These are phyloP conservation scores for Spergularia azorica DNA, from an alignment of 179 eudicot genomes.

Conservation along the genomic window DNA sequence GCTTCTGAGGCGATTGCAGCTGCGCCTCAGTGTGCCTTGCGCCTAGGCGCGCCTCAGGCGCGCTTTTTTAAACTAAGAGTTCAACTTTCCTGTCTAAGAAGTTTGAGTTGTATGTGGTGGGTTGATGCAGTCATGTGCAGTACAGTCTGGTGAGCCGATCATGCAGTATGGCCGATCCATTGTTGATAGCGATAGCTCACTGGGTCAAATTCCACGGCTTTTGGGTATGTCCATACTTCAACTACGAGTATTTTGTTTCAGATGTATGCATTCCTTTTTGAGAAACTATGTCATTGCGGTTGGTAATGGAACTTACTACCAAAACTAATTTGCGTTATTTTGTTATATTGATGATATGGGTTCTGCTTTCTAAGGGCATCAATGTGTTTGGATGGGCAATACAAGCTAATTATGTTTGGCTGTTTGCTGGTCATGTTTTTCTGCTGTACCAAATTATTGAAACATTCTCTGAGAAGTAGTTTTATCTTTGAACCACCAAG, in stretches of 20 bases:
- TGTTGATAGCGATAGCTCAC: slow-evolving; percentile 59
- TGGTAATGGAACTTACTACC: no score
- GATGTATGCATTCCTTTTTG: neutral
- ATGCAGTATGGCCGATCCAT: slow-evolving; percentile 89
- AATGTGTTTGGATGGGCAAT: neutral
- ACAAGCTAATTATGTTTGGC: neutral
- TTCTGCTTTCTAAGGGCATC: neutral
- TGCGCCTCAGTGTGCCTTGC: no score
- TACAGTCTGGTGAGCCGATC: slow-evolving; percentile 68
- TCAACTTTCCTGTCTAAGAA: neutral
- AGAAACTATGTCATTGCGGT: no score
- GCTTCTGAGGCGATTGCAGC: no score
- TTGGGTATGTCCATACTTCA: slow-evolving; percentile 57
- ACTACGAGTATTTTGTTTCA: neutral
- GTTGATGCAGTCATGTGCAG: slow-evolving; percentile 69
- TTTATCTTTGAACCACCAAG: neutral
- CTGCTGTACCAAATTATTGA: neutral
- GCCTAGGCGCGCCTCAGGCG: no score
- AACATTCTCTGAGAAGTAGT: slow-evolving; percentile 3
- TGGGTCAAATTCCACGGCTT: slow-evolving; percentile 91
- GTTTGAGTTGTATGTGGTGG: slow-evolving; percentile 26
- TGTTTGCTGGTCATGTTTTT: neutral
- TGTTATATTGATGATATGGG: neutral
- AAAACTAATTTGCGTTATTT: no score
- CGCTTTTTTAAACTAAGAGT: no score